A percentile compares a stretch with the other conserved stretches of the same genome.
Evolutionary conservation across 2,329 filamentous ascomycete genomes (phyloP).

Genomic region (Colletotrichum falcatum): DNA sequence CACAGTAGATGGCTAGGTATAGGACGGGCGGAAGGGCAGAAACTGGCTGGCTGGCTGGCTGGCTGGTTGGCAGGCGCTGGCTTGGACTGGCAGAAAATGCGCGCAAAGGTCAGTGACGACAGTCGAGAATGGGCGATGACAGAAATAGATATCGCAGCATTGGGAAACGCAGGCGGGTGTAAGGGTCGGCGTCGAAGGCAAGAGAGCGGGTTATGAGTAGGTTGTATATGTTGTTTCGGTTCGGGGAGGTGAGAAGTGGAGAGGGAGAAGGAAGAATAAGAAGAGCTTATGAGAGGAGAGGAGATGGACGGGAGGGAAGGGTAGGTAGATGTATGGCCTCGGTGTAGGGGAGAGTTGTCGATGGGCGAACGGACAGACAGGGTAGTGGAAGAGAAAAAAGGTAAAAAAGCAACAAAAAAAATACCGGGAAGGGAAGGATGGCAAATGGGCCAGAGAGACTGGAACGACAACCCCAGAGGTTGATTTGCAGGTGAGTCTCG

Average conservation of each 20-base stretch:
- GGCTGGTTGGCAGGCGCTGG: neutral
- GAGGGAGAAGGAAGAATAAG: constrained; percentile 20
- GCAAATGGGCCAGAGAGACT: constrained; percentile 31
- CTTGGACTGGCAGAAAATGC: constrained; percentile 7
- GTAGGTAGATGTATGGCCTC: constrained; percentile 19
- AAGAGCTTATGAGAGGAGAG: constrained; percentile 22
- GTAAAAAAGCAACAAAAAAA: constrained; percentile 39
- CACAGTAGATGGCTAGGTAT: neutral
- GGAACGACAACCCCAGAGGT: constrained; percentile 39
- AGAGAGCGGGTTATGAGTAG: constrained; percentile 14
- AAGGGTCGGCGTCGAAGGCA: constrained; percentile 5
- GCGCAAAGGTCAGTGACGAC: constrained; percentile 28
- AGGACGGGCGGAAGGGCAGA: constrained; percentile 18
- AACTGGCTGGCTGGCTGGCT: constrained; percentile 8
- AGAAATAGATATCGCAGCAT: constrained; percentile 34
- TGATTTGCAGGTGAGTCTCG: constrained; percentile 39
- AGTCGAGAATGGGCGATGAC: constrained; percentile 30
- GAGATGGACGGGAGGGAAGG: constrained; percentile 15
- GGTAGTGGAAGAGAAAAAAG: constrained; percentile 22
- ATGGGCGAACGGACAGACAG: constrained; percentile 10
- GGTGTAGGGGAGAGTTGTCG: constrained; percentile 3
- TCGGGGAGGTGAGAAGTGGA: constrained; percentile 9
- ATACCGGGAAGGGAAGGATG: constrained; percentile 33
- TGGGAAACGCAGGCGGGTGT: constrained; percentile 38
- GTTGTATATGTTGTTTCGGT: constrained; percentile 27